Evolutionary conservation across 2,329 filamentous ascomycete genomes (phyloP).

Genomic region (Claviceps monticola): DNA sequence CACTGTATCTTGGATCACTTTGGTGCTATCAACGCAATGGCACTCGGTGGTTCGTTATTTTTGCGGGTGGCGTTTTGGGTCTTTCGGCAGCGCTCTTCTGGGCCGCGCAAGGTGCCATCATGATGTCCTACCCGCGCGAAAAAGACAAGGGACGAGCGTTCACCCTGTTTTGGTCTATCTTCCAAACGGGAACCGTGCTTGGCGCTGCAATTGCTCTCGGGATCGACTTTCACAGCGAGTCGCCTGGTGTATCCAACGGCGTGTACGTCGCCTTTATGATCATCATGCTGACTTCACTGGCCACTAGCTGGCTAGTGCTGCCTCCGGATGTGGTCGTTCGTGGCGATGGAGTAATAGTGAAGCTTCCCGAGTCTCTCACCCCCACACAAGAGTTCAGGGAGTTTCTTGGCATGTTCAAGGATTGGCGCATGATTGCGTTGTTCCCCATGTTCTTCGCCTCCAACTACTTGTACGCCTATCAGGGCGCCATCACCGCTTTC

Average conservation of each 20-base stretch:
- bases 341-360: slow-evolving; percentile 6
- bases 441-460: slow-evolving; percentile 75
- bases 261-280: slow-evolving; percentile 5
- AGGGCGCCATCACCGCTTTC: slow-evolving; percentile 57
- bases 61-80: slow-evolving; percentile 62
- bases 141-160: slow-evolving; percentile 75
- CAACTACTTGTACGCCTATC: slow-evolving; percentile 77
- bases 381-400: slow-evolving; percentile 6
- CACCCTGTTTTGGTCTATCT: slow-evolving; percentile 87
- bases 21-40: slow-evolving; percentile 4
- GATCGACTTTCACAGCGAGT: slow-evolving; percentile 4
- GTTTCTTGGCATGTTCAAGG: slow-evolving; percentile 10
- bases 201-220: slow-evolving; percentile 30
- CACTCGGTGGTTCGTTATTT: slow-evolving; percentile 25
- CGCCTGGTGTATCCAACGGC: slow-evolving; percentile 3
- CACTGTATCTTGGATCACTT: slow-evolving; percentile 5
- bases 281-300: slow-evolving; percentile 8
- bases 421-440: slow-evolving; percentile 42
- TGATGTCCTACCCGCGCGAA: slow-evolving; percentile 81
- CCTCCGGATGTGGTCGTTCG: slow-evolving; percentile 7
- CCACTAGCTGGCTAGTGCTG: slow-evolving; percentile 7
- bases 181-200: slow-evolving; percentile 81
- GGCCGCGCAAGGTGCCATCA: slow-evolving; percentile 71
- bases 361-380: slow-evolving; percentile 3
- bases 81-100: slow-evolving; percentile 67